Evolutionary conservation across 164 flowering plant genomes (phyloP).

Genomic region (Taxillus chinensis): DNA sequence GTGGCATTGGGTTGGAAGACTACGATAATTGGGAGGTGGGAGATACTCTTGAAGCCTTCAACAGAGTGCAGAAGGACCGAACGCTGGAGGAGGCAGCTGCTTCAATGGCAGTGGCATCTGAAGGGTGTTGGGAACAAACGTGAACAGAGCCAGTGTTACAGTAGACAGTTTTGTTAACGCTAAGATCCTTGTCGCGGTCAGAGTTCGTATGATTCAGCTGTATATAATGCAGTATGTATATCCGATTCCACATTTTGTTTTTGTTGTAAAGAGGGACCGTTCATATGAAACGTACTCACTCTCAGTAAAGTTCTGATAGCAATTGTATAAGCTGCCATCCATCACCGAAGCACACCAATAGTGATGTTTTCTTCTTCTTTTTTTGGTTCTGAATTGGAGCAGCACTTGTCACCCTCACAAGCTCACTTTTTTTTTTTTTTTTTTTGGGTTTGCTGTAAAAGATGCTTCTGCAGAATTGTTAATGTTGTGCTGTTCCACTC

Average conservation of each 20-base stretch:
- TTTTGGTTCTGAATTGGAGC: no score
- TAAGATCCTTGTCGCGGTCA: not conserved
- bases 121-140: conserved; percentile 35
- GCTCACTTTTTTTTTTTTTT: no score
- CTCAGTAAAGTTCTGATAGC: not conserved
- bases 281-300: not conserved
- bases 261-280: conserved; percentile 22
- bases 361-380: conserved; percentile 2
- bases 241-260: conserved; percentile 2
- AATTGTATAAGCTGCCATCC: conserved; percentile 8
- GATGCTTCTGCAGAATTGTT: no score
- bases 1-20: conserved; percentile 74
- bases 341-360: conserved; percentile 38
- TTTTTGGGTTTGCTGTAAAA: no score
- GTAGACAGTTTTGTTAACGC: not conserved
- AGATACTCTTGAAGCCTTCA: conserved; percentile 61
- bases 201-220: not conserved
- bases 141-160: conserved; percentile 4
- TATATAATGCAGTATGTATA: conserved; percentile 15
- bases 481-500: no score
- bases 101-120: conserved; percentile 61
- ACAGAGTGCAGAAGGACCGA: conserved; percentile 57
- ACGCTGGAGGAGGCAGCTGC: conserved; percentile 96
- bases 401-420: no score
- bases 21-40: conserved; percentile 67